phyloP scores from a whole-genome alignment of 1,284 basidiomycete genomes.

The Ceratobasidium sp. region DNA sequence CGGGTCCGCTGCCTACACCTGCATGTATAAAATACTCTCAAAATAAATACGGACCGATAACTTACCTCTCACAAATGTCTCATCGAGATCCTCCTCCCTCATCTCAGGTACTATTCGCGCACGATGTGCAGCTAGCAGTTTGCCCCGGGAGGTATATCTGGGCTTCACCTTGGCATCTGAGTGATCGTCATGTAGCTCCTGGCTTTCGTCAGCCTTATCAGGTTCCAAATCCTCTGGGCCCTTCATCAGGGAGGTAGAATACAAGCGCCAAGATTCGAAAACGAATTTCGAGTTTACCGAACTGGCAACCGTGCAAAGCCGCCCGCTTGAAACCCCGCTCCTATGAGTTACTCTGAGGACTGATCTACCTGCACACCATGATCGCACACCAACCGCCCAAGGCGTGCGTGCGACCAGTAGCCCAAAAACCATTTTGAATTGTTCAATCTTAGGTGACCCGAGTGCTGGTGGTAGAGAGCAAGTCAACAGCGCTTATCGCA shows the following conservation, averaged over 20 bases:
- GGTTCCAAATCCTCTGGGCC: neutral
- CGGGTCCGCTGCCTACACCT: slow-evolving; percentile 75
- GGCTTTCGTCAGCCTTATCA: slow-evolving; percentile 16
- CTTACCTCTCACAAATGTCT: slow-evolving; percentile 76
- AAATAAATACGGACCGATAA: slow-evolving; percentile 14
- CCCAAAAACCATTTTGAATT: neutral
- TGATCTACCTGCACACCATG: too few relatives aligned
- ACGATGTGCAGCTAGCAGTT: slow-evolving; percentile 70
- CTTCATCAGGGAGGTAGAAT: neutral
- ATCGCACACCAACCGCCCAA: neutral
- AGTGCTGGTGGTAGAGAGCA: neutral
- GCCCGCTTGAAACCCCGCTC: neutral
- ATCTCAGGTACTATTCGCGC: slow-evolving; percentile 68
- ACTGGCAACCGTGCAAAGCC: neutral
- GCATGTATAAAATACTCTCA: slow-evolving; percentile 18
- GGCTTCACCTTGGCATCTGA: neutral
- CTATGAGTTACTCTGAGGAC: neutral
- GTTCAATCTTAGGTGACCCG: neutral
- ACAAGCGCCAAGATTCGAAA: neutral
- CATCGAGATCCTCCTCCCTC: slow-evolving; percentile 73
- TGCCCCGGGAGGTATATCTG: slow-evolving; percentile 46
- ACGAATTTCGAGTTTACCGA: neutral
- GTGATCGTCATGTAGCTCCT: neutral
- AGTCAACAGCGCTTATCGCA: neutral
- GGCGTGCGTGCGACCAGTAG: neutral